Evolutionary conservation across 371 early-diverging fungal species (phyloP), one percentile per base, ranked within the genome.

Genomic region (Neoconidiobolus thromboides): DNA sequence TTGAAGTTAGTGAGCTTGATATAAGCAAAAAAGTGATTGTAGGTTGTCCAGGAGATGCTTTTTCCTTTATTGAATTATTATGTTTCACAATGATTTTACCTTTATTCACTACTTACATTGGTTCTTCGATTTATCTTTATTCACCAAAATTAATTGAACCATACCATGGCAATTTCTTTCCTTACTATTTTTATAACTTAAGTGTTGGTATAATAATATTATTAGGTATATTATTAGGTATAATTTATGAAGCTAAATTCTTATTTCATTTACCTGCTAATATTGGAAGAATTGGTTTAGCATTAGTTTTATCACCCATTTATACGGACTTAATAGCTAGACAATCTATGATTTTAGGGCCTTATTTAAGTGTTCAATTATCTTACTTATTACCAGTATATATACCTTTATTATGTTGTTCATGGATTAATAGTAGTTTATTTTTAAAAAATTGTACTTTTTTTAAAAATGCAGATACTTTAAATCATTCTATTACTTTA

Each of bases 11-110:
- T 26, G 26, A 26, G 26, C 26, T 26, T 26, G 26, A 26, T 26
- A 26, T 26, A 26, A 26, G 26, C 26, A 26, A 26, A 26, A 26
- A 26, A 26, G 26, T 26, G 26, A 26, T 26, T 26, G 26, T 26
- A 26, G 57, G 57, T 4, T 38, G 43, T 7, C 6, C 14, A 3
- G 15, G 43, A n/a, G 57, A 57, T 40, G 43, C 10, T 5, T 57
- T 57, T 57, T 57, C 57, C 3, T 57, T 57, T 26, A 43, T 57
- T 43, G 57, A 57, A 44, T 36, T 57, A 7, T n/a, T 57, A 6
- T 15, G 15, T n/a, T 57, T 43, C 42, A 57, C 57, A 12, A 9
- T 57, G 3, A n/a, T 57, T 43, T n/a, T 57, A n/a, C 15, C 57
- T 2, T 44, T 44, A 14, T 12, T 57, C n/a, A 57, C 57, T n/a